Conservation (phyloP, 2,329 filamentous ascomycete genomes). For the Diaporthe vaccinii region DNA sequence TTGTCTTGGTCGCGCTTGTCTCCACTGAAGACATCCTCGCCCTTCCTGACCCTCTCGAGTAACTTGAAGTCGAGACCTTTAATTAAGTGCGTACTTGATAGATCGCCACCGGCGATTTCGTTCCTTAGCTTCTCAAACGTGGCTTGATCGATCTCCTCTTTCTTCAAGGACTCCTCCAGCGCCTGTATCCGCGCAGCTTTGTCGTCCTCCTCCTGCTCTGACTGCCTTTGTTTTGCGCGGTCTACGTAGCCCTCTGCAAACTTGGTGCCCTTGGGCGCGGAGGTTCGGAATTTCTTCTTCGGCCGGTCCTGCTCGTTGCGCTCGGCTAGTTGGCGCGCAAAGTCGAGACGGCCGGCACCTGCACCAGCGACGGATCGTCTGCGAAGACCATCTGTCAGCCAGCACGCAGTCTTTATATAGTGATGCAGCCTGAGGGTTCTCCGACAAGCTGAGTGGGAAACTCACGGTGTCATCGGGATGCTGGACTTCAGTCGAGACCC, state of each 20-base stretch:
- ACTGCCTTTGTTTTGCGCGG: slow-evolving; percentile 75
- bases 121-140: slow-evolving; percentile 82
- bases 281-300: slow-evolving; percentile 81
- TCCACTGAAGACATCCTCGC: slow-evolving; percentile 74
- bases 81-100: slow-evolving; percentile 85
- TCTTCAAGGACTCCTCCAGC: slow-evolving; percentile 84
- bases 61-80: slow-evolving; percentile 93
- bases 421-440: background rate
- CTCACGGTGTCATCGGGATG: slow-evolving; percentile 95
- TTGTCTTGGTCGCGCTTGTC: slow-evolving; percentile 48
- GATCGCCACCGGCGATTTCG: slow-evolving; percentile 86
- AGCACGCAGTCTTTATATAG: background rate
- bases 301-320: slow-evolving; percentile 69
- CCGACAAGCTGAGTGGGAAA: slow-evolving; percentile 42
- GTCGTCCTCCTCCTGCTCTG: slow-evolving; percentile 65
- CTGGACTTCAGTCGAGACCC: slow-evolving; percentile 84
- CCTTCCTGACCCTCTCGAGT: slow-evolving; percentile 75
- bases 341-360: slow-evolving; percentile 71
- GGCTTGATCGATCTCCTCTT: slow-evolving; percentile 84
- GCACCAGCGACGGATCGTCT: slow-evolving; percentile 73
- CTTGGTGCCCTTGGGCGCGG: slow-evolving; percentile 85
- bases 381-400: background rate
- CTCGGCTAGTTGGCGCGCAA: slow-evolving; percentile 87
- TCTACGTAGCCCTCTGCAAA: slow-evolving; percentile 87
- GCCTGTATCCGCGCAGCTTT: slow-evolving; percentile 78